These are phyloP conservation scores for Discostella stelligera DNA, from an alignment of 352 stramenopile species.

Conservation along the genomic window DNA sequence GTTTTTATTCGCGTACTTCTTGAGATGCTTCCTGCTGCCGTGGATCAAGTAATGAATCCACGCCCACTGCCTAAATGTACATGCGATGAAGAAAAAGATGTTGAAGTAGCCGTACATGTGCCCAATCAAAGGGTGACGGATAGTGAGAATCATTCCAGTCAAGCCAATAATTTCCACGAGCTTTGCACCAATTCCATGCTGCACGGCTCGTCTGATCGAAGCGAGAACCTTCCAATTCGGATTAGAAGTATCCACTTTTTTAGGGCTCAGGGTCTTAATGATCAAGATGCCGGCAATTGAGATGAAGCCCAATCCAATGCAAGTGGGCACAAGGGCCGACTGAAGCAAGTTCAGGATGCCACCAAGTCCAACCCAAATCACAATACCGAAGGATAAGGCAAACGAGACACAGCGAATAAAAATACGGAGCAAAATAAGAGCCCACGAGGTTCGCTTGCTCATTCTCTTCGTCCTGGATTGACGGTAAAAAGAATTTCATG, in stretches of 20 bases:
- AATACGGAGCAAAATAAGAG: conserved; percentile 25
- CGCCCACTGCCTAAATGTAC: conserved; percentile 30
- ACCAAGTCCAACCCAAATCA: conserved; percentile 13
- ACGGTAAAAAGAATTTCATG: neutral
- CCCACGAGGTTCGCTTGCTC: conserved; percentile 35
- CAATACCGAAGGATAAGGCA: conserved; percentile 20
- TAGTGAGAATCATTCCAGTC: conserved; percentile 26
- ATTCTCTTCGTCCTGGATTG: conserved; percentile 44
- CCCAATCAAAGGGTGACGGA: conserved; percentile 16
- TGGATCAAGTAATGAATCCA: conserved; percentile 52
- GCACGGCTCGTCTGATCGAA: conserved; percentile 31
- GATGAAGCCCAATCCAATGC: conserved; percentile 16
- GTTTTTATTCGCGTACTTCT: conserved; percentile 29
- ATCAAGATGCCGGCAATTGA: conserved; percentile 35
- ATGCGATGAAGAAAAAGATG: conserved; percentile 26
- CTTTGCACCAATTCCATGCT: conserved; percentile 20
- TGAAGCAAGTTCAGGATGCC: conserved; percentile 17
- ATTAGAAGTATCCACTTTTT: conserved; percentile 42
- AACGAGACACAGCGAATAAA: conserved; percentile 24
- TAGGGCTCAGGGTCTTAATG: conserved; percentile 34
- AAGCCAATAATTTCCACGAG: conserved; percentile 33
- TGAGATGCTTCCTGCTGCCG: conserved; percentile 46
- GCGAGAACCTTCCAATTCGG: conserved; percentile 45
- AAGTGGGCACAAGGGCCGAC: conserved; percentile 12
- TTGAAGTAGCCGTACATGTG: conserved; percentile 38